Percentiles rank a stretch among this genome's conserved stretches.
These are phyloP conservation scores for Cinnamomum chago DNA, from an alignment of 164 flowering plant species.

Conservation along the genomic window DNA sequence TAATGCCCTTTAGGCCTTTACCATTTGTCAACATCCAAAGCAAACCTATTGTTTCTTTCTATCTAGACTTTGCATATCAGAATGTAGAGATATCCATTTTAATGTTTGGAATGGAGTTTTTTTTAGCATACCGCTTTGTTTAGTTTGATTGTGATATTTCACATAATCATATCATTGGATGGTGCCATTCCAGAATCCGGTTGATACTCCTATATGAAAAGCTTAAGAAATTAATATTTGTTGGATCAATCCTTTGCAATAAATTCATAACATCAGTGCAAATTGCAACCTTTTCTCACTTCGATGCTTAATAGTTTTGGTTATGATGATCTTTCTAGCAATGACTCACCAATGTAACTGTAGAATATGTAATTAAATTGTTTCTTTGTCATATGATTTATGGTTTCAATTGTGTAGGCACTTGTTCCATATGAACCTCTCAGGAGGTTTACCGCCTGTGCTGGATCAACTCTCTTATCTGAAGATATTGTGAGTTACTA, in stretches of 20 bases:
- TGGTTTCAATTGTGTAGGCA: conserved; percentile 14
- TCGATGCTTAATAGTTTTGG: neutral
- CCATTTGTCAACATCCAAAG: neutral
- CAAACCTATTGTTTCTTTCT: neutral
- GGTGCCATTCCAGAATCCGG: neutral
- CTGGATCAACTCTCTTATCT: conserved; percentile 64
- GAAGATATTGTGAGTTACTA: conserved; percentile 62
- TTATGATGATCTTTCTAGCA: neutral
- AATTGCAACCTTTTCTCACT: neutral
- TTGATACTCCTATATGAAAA: neutral
- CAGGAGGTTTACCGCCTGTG: conserved; percentile 73
- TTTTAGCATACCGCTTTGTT: neutral
- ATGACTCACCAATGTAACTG: neutral
- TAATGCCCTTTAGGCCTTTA: neutral
- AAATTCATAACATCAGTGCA: neutral
- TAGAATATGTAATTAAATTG: neutral
- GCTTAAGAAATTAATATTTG: neutral
- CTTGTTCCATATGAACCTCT: conserved; percentile 54
- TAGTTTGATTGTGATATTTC: neutral
- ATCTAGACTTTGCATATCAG: neutral
- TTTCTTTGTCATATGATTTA: neutral
- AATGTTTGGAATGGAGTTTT: neutral
- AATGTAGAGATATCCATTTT: neutral
- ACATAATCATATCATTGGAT: neutral
- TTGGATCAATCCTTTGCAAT: neutral